phyloP scores from a whole-genome alignment of 345 rosid genomes.

The Pistacia integerrima region DNA sequence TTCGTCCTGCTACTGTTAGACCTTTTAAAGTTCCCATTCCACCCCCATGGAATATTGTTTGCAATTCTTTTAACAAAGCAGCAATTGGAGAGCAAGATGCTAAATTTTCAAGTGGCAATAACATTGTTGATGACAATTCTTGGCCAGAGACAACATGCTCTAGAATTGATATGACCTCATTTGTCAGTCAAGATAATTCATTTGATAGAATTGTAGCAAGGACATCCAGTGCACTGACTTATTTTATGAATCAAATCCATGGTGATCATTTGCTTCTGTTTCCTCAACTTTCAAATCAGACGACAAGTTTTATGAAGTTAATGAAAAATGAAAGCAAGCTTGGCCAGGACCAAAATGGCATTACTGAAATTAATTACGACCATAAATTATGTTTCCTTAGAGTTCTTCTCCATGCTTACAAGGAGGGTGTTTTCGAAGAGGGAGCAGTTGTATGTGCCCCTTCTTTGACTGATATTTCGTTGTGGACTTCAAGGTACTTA shows the following conservation, averaged over 20 bases:
- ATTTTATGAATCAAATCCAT: constrained; percentile 41
- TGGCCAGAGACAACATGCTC: constrained; percentile 10
- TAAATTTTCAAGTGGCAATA: constrained; percentile 26
- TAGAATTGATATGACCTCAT: constrained; percentile 17
- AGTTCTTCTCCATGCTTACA: constrained; percentile 73
- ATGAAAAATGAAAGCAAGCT: constrained; percentile 37
- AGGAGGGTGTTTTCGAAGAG: constrained; percentile 77
- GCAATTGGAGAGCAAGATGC: constrained; percentile 15
- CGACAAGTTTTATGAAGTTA: constrained; percentile 29
- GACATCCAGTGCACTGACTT: constrained; percentile 46
- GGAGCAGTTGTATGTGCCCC: constrained; percentile 86
- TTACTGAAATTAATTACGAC: constrained; percentile 29
- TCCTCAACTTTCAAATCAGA: constrained; percentile 38
- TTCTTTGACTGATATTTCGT: constrained; percentile 45
- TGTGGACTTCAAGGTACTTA: constrained; percentile 60
- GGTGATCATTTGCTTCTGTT: constrained; percentile 44
- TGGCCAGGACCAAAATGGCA: constrained; percentile 27
- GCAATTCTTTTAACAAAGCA: constrained; percentile 30
- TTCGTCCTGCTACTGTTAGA: constrained; percentile 54
- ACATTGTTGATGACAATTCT: constrained; percentile 20
- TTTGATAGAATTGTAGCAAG: constrained; percentile 62
- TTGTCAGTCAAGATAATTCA: constrained; percentile 20
- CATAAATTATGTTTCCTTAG: constrained; percentile 64
- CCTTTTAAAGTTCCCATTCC: constrained; percentile 67
- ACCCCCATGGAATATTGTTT: constrained; percentile 69